A percentile compares a stretch with the other conserved stretches of the same genome.
Conservation (phyloP, 768 basidiomycete species). For the Pisolithus tinctorius region DNA sequence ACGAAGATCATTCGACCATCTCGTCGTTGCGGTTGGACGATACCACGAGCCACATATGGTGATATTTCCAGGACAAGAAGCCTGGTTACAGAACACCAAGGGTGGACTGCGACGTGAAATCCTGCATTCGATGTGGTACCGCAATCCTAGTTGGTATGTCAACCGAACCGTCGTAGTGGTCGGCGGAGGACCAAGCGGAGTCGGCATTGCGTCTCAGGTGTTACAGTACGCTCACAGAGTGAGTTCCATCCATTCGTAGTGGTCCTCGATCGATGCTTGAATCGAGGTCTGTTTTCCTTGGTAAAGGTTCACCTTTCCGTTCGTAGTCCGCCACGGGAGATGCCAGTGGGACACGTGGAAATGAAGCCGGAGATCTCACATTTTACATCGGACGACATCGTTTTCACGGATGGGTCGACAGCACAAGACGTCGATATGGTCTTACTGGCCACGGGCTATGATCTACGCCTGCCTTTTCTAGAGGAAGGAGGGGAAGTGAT, state of each 20-base stretch:
- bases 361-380: constrained; percentile 41
- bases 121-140: constrained; percentile 49
- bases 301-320: constrained; percentile 36
- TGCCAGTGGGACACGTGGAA: constrained; percentile 16
- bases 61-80: constrained; percentile 39
- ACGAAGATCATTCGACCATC: constrained; percentile 39
- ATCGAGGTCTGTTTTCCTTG: no score
- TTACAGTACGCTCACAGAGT: constrained; percentile 36
- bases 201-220: constrained; percentile 42
- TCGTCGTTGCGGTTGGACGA: constrained; percentile 51
- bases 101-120: constrained; percentile 30
- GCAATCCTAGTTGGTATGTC: constrained; percentile 37
- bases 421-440: constrained; percentile 37
- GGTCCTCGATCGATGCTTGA: not conserved
- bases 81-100: constrained; percentile 35
- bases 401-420: constrained; percentile 42
- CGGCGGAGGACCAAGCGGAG: constrained; percentile 40
- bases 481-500: constrained; percentile 18
- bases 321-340: constrained; percentile 16
- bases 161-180: constrained; percentile 43
- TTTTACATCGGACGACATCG: constrained; percentile 38
- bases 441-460: constrained; percentile 51
- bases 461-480: constrained; percentile 46
- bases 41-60: constrained; percentile 46
- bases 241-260: constrained; percentile 2